A percentile compares a stretch with the other conserved stretches of the same genome.
Conservation (phyloP, 371 early-diverging fungal species). For the Basidiobolus meristosporus region DNA sequence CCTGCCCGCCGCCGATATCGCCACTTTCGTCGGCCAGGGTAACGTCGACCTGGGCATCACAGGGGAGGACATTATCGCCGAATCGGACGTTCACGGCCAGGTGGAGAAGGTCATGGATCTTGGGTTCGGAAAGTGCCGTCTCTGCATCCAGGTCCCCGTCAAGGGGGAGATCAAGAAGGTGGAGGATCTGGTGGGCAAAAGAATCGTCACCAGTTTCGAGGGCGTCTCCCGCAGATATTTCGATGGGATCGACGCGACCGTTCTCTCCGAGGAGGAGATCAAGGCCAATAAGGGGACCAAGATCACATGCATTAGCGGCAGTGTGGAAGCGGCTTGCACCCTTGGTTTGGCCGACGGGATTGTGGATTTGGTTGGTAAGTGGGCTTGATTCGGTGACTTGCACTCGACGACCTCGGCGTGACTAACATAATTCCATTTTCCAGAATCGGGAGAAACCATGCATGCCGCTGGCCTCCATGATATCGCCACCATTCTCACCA, state of each 20-base stretch:
- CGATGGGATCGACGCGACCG: conserved; percentile 34
- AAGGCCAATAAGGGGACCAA: conserved; percentile 19
- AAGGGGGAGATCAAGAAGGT: conserved; percentile 18
- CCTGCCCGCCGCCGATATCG: conserved; percentile 86
- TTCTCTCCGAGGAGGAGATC: conserved; percentile 14
- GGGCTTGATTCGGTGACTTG: not conserved
- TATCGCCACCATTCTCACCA: conserved; percentile 55
- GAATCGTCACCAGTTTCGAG: conserved; percentile 85
- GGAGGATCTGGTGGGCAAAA: conserved; percentile 69
- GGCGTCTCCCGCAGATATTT: conserved; percentile 42
- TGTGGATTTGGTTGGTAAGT: conserved; percentile 35
- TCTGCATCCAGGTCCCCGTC: conserved; percentile 66
- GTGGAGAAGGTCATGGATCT: conserved; percentile 53
- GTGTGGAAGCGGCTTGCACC: conserved; percentile 90
- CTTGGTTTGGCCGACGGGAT: conserved; percentile 92
- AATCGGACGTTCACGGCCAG: conserved; percentile 45
- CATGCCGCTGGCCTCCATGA: conserved; percentile 88
- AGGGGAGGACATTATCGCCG: conserved; percentile 83
- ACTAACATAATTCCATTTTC: not conserved
- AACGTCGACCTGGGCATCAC: conserved; percentile 93
- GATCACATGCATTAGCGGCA: conserved; percentile 75
- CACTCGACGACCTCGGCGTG: not conserved
- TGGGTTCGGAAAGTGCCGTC: conserved; percentile 82
- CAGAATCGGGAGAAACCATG: conserved; percentile 96
- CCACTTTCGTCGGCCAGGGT: conserved; percentile 84